Evolutionary conservation across 83 land plant species (phyloP).

Genomic region (Picea abies): DNA sequence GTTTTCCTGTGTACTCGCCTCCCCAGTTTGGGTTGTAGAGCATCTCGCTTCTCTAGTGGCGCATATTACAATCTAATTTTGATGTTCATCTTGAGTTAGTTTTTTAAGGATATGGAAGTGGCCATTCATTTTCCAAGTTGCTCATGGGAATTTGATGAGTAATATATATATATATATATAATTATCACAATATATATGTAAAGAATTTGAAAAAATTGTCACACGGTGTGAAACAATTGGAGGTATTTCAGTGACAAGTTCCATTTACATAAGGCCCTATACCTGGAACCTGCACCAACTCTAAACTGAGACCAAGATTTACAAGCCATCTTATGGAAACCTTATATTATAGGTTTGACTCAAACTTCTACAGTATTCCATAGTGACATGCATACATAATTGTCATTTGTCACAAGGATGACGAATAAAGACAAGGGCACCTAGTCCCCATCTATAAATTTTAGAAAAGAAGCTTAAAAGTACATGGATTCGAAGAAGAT

Average conservation of each 20-base stretch:
- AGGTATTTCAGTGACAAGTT: conserved; percentile 55
- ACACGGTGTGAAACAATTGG: conserved; percentile 59
- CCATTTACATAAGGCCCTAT: conserved; percentile 58
- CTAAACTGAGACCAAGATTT: conserved; percentile 44
- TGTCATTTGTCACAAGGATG: conserved; percentile 15
- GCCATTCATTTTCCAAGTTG: too few relatives aligned
- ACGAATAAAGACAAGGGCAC: conserved; percentile 25
- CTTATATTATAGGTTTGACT: conserved; percentile 50
- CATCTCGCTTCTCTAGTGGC: too few relatives aligned
- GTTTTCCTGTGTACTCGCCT: too few relatives aligned
- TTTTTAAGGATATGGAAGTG: too few relatives aligned
- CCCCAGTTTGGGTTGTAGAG: too few relatives aligned
- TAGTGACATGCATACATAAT: conserved; percentile 60
- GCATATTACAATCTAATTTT: too few relatives aligned
- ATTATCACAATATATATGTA: too few relatives aligned
- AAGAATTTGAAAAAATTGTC: conserved; percentile 54
- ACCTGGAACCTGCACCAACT: conserved; percentile 51
- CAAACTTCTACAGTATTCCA: conserved; percentile 48
- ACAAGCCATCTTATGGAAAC: conserved; percentile 51
- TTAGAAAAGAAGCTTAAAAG: conserved; percentile 40
- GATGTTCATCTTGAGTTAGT: too few relatives aligned
- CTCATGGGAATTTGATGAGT: too few relatives aligned
- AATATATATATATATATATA: too few relatives aligned
- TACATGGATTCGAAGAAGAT: conserved; percentile 39
- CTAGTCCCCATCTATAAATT: conserved; percentile 56